A percentile compares a stretch with the other conserved stretches of the same genome.
Conservation (phyloP, 495 filamentous ascomycete species). For the Sphaerosporella brunnea region DNA sequence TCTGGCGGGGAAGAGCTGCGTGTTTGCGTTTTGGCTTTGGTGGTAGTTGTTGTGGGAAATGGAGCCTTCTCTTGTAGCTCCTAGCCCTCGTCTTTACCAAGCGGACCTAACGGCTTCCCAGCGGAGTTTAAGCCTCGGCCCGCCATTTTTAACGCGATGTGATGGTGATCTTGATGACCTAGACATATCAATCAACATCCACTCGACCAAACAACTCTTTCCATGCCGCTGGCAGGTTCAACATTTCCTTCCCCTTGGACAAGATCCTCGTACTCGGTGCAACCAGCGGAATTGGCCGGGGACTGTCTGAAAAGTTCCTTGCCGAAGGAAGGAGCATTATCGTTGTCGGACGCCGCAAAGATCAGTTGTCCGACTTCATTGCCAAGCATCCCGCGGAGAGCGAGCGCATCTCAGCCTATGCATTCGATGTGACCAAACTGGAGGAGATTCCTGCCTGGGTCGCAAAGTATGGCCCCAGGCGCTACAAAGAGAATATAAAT, state of each 20-base stretch:
- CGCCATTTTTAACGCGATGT: too few relatives aligned
- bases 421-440: constrained; percentile 48
- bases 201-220: too few relatives aligned
- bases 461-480: constrained; percentile 28
- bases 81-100: too few relatives aligned
- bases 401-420: constrained; percentile 33
- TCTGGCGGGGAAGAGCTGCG: too few relatives aligned
- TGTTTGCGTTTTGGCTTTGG: too few relatives aligned
- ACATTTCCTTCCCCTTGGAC: constrained; percentile 40
- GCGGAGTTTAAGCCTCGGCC: too few relatives aligned
- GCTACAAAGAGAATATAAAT: not conserved
- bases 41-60: too few relatives aligned
- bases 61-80: too few relatives aligned
- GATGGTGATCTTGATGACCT: too few relatives aligned
- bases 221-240: too few relatives aligned
- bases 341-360: constrained; percentile 45
- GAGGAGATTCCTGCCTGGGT: constrained; percentile 41
- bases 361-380: constrained; percentile 46
- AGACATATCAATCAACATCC: too few relatives aligned
- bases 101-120: too few relatives aligned
- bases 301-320: constrained; percentile 45
- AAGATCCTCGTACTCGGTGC: constrained; percentile 54
- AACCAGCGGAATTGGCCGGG: constrained; percentile 52
- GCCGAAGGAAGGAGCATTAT: constrained; percentile 42
- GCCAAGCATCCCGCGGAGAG: constrained; percentile 34